phyloP scores from a whole-genome alignment of 1,139 yeast species.

The Kurtzmaniella quercitrusa region DNA sequence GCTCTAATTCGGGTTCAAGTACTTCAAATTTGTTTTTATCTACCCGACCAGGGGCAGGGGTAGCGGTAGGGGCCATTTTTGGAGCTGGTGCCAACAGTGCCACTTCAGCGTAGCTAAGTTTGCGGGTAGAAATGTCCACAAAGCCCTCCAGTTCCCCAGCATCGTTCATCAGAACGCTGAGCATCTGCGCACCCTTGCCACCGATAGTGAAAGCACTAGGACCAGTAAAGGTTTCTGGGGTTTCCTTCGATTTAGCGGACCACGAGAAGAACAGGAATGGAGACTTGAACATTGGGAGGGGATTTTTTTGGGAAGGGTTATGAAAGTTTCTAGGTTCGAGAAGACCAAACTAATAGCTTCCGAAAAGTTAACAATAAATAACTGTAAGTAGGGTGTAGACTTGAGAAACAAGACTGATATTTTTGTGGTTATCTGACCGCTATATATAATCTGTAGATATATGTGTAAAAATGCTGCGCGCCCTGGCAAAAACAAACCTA shows the following conservation, averaged over 20 bases:
- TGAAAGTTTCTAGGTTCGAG: neutral
- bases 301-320: neutral
- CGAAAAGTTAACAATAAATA: too few species aligned
- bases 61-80: slow-evolving; percentile 12
- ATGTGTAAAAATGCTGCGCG: neutral
- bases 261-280: slow-evolving; percentile 6
- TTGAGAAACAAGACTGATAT: neutral
- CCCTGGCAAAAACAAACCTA: neutral
- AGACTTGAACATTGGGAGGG: slow-evolving; percentile 5
- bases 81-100: slow-evolving; percentile 25
- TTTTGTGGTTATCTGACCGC: neutral
- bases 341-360: neutral
- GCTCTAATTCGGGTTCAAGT: slow-evolving; percentile 1
- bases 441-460: neutral
- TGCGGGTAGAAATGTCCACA: slow-evolving; percentile 33
- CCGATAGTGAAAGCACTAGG: slow-evolving; percentile 6
- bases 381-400: too few species aligned
- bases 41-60: slow-evolving; percentile 9
- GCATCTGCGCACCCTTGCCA: slow-evolving; percentile 12
- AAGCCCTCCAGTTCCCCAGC: slow-evolving; percentile 27
- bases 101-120: slow-evolving; percentile 43
- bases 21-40: slow-evolving; percentile 6
- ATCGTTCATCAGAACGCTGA: slow-evolving; percentile 33
- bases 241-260: slow-evolving; percentile 4
- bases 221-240: neutral